Conservation (phyloP, 108 stramenopile genomes). For the Craspedostauros australis region DNA sequence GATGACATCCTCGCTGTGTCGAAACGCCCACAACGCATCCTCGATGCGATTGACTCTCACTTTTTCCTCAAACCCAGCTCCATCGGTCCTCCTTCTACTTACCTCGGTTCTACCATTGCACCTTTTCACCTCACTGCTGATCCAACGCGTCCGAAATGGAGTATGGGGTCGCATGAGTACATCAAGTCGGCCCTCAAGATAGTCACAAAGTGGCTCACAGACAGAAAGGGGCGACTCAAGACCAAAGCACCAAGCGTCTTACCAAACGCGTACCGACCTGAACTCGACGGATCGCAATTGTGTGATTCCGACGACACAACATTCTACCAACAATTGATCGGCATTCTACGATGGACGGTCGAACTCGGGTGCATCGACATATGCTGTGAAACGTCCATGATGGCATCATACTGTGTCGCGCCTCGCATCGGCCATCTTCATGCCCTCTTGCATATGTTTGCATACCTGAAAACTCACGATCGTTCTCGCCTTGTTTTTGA, state of each 20-base stretch:
- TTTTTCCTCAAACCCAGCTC: conserved; percentile 9
- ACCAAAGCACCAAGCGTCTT: conserved; percentile 18
- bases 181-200: conserved; percentile 21
- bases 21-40: neutral
- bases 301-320: neutral
- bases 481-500: conserved; percentile 28
- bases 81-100: conserved; percentile 15
- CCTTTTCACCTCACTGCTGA: conserved; percentile 4
- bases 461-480: conserved; percentile 11
- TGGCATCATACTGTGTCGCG: no score
- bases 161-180: conserved; percentile 17
- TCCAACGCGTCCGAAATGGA: conserved; percentile 14
- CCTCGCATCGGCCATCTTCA: conserved; percentile 34
- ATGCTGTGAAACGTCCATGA: conserved; percentile 22
- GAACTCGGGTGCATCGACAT: conserved; percentile 41
- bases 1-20: no score
- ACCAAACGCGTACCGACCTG: conserved; percentile 6
- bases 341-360: conserved; percentile 38
- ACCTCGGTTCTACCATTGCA: conserved; percentile 25
- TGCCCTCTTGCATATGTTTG: conserved; percentile 17
- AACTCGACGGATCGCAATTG: neutral
- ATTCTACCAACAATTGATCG: conserved; percentile 18
- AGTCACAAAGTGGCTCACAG: conserved; percentile 15
- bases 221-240: conserved; percentile 8
- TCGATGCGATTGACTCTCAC: conserved; percentile 2